These are phyloP conservation scores for Saitozyma sp. DNA, from an alignment of 768 basidiomycete genomes.

Conservation along the genomic window DNA sequence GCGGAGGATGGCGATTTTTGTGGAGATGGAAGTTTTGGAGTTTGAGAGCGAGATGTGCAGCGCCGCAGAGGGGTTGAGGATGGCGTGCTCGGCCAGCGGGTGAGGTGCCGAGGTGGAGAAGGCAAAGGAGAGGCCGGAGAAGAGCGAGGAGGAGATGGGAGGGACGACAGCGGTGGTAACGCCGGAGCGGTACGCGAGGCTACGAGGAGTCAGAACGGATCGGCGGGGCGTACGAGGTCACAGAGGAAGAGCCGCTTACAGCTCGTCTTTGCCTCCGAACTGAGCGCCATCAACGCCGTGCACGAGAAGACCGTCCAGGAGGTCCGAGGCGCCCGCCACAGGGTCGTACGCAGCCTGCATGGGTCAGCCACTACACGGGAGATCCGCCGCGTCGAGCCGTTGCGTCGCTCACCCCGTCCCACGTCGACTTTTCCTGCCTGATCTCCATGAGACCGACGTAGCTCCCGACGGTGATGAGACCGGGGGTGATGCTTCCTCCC, in stretches of 20 bases:
- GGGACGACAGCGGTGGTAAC: slow-evolving; percentile 69
- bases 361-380: background rate
- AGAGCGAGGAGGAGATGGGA: slow-evolving; percentile 62
- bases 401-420: slow-evolving; percentile 59
- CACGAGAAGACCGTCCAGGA: slow-evolving; percentile 54
- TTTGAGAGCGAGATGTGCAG: slow-evolving; percentile 67
- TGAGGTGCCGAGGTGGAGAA: slow-evolving; percentile 65
- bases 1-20: slow-evolving; percentile 74
- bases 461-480: slow-evolving; percentile 66
- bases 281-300: slow-evolving; percentile 72
- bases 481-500: slow-evolving; percentile 64
- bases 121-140: slow-evolving; percentile 65
- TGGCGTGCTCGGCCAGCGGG: slow-evolving; percentile 63
- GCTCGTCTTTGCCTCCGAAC: slow-evolving; percentile 67
- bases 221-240: slow-evolving; percentile 3
- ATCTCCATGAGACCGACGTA: slow-evolving; percentile 73
- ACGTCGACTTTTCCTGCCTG: slow-evolving; percentile 63
- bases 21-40: slow-evolving; percentile 65
- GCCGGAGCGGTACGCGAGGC: slow-evolving; percentile 71
- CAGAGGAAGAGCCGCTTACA: slow-evolving; percentile 57
- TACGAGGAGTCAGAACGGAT: slow-evolving; percentile 44
- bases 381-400: background rate
- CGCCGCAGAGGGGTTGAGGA: slow-evolving; percentile 64
- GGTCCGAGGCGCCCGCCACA: slow-evolving; percentile 51
- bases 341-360: slow-evolving; percentile 55